Evolutionary conservation across 441 rosid species (phyloP), one percentile per base, ranked within the genome.

Genomic region (Adansonia rubrostipa): DNA sequence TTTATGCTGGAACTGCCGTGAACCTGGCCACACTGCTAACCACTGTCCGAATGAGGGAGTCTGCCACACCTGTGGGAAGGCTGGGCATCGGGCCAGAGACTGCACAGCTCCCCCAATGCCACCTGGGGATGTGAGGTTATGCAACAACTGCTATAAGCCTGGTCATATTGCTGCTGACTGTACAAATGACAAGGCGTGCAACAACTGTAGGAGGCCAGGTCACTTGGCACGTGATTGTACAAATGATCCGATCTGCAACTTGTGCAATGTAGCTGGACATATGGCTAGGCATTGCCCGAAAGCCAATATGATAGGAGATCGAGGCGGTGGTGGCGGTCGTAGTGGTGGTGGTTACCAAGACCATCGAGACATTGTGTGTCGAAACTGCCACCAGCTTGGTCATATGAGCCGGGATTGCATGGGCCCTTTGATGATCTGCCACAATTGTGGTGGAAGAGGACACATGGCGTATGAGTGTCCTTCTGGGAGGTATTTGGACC

Each of bases 11-110:
- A 93, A 90, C 75, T 93, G 96, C 63, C 85, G 93, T 58, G 96
- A 91, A 74, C 91, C 94, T 19, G 94, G 96, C 42, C 97, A 93
- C 85, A 88, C 88, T 86, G 90, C 94, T 70, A 85, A 85, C 80
- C 82, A 81, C 79, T 93, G 97, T 71, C 90, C 92, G 7, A 94
- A 94, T 48, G 88, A 92, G 84, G 93, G 93, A 84, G 87, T 92
- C 84, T 94, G 96, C 85, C 98, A 94, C 85, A 90, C 92, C 50
- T 92, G 96, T 82, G 97, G 98, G 54, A 91, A 92, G 86, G 86
- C 88, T 24, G 96, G 97, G 47, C 97, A 93, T 75, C 92, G 87
- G 51, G 97, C 96, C 17, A 87, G 90, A 75, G 93, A 91, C 67
- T 93, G 94, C 83, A 83, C 88, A 0, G 90, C 92, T 63, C 88